phyloP scores from a whole-genome alignment of 2,329 filamentous ascomycete species.

The Dichotomopilus funicola region DNA sequence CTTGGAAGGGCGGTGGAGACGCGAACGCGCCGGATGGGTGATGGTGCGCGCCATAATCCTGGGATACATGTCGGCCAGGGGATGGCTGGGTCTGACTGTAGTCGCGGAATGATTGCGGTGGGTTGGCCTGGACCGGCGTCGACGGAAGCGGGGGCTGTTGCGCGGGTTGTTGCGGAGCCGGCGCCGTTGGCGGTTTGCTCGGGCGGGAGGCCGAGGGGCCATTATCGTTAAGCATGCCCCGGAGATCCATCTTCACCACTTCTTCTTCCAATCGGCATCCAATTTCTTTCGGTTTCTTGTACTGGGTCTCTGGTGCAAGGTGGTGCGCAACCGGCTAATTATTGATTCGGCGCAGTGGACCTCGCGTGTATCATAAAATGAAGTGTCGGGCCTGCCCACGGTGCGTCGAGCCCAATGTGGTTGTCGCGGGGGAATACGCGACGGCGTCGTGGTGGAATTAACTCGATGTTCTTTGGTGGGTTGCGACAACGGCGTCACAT shows the following conservation, averaged over 20 bases:
- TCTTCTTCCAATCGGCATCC: background rate
- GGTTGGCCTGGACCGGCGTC: constrained; percentile 20
- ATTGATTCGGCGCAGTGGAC: background rate
- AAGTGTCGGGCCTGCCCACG: background rate
- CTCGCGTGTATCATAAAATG: constrained; percentile 13
- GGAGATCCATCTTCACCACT: constrained; percentile 41
- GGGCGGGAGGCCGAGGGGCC: constrained; percentile 30
- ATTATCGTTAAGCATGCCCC: constrained; percentile 50
- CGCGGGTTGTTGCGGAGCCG: constrained; percentile 18
- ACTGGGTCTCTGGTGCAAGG: background rate
- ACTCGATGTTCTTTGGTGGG: background rate
- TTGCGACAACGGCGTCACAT: constrained; percentile 22
- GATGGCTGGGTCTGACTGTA: constrained; percentile 45
- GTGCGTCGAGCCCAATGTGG: background rate
- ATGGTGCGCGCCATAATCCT: constrained; percentile 38
- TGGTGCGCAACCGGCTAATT: background rate
- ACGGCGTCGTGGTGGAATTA: constrained; percentile 5
- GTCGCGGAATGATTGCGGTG: constrained; percentile 44
- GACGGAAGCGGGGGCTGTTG: constrained; percentile 24
- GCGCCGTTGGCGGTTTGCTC: constrained; percentile 22
- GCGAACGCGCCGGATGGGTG: constrained; percentile 32
- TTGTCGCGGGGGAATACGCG: constrained; percentile 1
- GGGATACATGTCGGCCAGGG: constrained; percentile 39
- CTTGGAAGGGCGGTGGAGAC: constrained; percentile 34
- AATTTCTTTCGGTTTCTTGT: background rate